Evolutionary conservation across 108 stramenopile species (phyloP).

Genomic region (Conticribra weissflogii): DNA sequence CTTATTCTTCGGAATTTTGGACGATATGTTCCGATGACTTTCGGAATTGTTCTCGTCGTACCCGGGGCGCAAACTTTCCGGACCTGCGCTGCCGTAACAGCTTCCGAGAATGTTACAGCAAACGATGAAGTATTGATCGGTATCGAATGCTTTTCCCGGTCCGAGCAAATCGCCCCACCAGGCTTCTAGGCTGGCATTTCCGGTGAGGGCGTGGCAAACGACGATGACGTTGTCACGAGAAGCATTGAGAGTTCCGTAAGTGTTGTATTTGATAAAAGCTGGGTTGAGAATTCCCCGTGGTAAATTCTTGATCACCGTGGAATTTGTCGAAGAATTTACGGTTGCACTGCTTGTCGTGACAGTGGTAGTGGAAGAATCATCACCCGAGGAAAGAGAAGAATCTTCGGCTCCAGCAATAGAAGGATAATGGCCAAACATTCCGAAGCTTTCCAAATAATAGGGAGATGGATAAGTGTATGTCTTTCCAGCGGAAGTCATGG

Average conservation of each 20-base stretch:
- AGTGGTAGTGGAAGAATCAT: background rate
- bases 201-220: slow-evolving; percentile 95
- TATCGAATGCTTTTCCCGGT: slow-evolving; percentile 89
- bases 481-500: slow-evolving; percentile 80
- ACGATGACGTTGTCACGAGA: slow-evolving; percentile 88
- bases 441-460: slow-evolving; percentile 68
- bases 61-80: slow-evolving; percentile 65
- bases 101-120: slow-evolving; percentile 91
- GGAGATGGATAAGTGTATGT: slow-evolving; percentile 61
- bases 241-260: slow-evolving; percentile 87
- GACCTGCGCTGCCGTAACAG: slow-evolving; percentile 88
- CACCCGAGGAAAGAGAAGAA: background rate
- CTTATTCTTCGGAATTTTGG: slow-evolving; percentile 33
- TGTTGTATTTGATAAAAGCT: slow-evolving; percentile 89
- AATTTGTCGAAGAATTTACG: background rate
- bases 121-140: slow-evolving; percentile 88
- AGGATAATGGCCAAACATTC: slow-evolving; percentile 38
- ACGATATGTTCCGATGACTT: background rate
- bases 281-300: slow-evolving; percentile 60
- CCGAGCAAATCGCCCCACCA: slow-evolving; percentile 96
- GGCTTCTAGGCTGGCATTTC: slow-evolving; percentile 88
- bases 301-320: slow-evolving; percentile 18
- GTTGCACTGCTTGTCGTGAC: background rate
- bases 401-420: background rate
- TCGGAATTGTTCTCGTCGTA: slow-evolving; percentile 19